Evolutionary conservation across 495 filamentous ascomycete genomes (phyloP).

Genomic region (Hyaloscypha bicolor): DNA sequence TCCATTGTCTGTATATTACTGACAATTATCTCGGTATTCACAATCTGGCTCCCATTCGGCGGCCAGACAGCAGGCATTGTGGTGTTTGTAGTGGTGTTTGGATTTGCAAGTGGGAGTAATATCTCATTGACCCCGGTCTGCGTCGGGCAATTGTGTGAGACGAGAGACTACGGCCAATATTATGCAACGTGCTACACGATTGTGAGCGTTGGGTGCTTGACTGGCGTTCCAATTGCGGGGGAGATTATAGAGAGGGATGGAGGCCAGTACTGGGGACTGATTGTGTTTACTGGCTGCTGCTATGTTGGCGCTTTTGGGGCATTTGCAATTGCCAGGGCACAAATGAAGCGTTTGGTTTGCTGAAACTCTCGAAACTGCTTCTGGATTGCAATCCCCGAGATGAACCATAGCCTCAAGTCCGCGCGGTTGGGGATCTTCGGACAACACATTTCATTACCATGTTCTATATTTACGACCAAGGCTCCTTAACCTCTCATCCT

Average conservation of each 20-base stretch:
- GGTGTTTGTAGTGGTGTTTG: constrained; percentile 75
- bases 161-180: constrained; percentile 79
- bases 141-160: constrained; percentile 84
- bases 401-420: too few species aligned
- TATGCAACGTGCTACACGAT: constrained; percentile 86
- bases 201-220: constrained; percentile 83
- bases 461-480: too few species aligned
- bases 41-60: constrained; percentile 73
- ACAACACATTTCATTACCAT: too few species aligned
- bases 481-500: too few species aligned
- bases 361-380: too few species aligned
- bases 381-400: too few species aligned
- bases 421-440: too few species aligned
- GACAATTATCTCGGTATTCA: constrained; percentile 69
- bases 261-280: constrained; percentile 37
- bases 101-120: constrained; percentile 81
- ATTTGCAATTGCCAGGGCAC: constrained; percentile 18
- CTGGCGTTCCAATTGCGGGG: constrained; percentile 86
- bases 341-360: neutral
- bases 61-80: constrained; percentile 61
- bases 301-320: constrained; percentile 17
- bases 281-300: constrained; percentile 21
- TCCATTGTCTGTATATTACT: constrained; percentile 60
- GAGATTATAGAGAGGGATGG: constrained; percentile 54
- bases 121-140: constrained; percentile 86